These are phyloP conservation scores for Chloranthus sessilifolius DNA, from an alignment of 164 flowering plant genomes.

Conservation along the genomic window DNA sequence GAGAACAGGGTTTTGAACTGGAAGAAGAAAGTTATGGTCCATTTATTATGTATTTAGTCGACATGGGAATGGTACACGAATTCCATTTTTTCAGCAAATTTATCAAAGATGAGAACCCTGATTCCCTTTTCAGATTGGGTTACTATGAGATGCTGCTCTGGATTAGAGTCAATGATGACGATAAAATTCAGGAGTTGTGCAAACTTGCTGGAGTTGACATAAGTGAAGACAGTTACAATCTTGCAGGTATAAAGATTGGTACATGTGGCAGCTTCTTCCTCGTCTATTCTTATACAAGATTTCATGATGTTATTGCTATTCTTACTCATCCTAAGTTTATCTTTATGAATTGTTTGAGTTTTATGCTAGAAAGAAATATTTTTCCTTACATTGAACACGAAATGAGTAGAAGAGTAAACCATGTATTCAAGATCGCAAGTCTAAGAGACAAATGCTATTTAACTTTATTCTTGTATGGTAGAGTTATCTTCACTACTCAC, in stretches of 20 bases:
- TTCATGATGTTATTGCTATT: no score
- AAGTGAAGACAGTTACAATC: constrained; percentile 20
- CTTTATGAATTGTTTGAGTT: no score
- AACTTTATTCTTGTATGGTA: no score
- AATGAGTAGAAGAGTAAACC: no score
- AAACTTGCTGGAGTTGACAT: constrained; percentile 21
- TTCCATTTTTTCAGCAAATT: constrained; percentile 41
- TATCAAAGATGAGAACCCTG: constrained; percentile 39
- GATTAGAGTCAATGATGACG: constrained; percentile 39
- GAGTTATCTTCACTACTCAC: no score
- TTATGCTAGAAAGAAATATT: no score
- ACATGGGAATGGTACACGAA: constrained; percentile 58
- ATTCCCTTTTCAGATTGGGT: constrained; percentile 44
- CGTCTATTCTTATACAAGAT: no score
- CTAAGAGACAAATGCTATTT: no score
- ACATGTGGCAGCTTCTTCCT: background rate
- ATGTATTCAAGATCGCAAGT: no score
- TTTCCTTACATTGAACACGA: no score
- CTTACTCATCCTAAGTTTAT: no score
- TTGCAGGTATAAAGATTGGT: constrained; percentile 39
- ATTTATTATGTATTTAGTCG: constrained; percentile 56
- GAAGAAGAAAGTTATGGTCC: constrained; percentile 68
- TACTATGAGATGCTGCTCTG: constrained; percentile 89
- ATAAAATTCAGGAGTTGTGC: constrained; percentile 61
- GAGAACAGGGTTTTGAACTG: constrained; percentile 58